Evolutionary conservation across 352 stramenopile species (phyloP).

Genomic region (Pythium insidiosum): DNA sequence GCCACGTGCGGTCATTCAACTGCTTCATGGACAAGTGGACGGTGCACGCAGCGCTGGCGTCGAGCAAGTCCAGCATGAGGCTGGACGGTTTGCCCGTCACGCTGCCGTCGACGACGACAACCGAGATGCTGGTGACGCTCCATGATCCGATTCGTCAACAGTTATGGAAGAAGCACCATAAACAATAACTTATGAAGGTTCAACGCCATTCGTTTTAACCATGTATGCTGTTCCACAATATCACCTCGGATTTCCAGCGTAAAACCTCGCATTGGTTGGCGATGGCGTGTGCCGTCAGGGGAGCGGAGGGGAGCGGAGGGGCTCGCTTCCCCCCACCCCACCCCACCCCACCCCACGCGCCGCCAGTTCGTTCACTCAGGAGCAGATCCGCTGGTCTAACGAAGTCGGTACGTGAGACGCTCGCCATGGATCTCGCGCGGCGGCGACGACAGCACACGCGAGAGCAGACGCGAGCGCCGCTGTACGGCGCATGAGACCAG

Average conservation of each 20-base stretch:
- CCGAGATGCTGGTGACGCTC: slow-evolving; percentile 41
- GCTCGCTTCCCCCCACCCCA: too few relatives aligned
- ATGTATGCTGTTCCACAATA: neutral
- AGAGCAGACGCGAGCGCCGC: too few relatives aligned
- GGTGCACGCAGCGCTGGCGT: slow-evolving; percentile 24
- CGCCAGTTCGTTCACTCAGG: too few relatives aligned
- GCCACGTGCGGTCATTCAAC: slow-evolving; percentile 46
- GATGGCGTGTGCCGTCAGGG: too few relatives aligned
- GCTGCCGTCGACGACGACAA: neutral
- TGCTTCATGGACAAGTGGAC: slow-evolving; percentile 62
- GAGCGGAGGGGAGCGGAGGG: too few relatives aligned
- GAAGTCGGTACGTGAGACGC: too few relatives aligned
- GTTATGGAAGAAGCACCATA: slow-evolving; percentile 7
- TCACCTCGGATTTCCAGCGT: neutral
- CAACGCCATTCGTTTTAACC: neutral
- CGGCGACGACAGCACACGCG: too few relatives aligned
- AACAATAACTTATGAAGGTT: neutral
- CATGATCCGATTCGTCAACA: slow-evolving; percentile 12
- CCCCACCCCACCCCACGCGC: too few relatives aligned
- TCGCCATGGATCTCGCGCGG: too few relatives aligned
- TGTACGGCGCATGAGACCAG: too few relatives aligned
- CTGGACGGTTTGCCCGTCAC: slow-evolving; percentile 22
- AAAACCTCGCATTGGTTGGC: neutral
- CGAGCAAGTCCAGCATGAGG: slow-evolving; percentile 10
- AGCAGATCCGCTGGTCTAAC: too few relatives aligned